Base-by-base conservation (phyloP, 2,329 filamentous ascomycete genomes). In the Trichoderma sp. region DNA sequence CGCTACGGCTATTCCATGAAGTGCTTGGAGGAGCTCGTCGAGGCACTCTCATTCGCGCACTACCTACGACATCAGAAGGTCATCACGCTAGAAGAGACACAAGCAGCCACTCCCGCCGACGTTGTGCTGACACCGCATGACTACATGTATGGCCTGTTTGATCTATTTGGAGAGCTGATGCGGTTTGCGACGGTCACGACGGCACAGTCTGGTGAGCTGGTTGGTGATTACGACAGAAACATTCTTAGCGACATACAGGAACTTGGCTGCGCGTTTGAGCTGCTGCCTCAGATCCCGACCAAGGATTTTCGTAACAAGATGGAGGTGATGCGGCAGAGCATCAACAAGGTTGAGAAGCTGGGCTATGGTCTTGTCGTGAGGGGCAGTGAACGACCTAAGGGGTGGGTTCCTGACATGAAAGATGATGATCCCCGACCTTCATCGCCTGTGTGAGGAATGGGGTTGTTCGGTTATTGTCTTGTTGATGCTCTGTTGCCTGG, bases 121-220 rank as follows among this genome's bases (percentile, higher is more conserved):
- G 86, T 98, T 3, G 77, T 85, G 0, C 84, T 98, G 23, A 93
- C 92, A 1, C 86, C 90, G 30, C 90, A 95, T 70, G 96, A 99
- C 81, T 98, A 97, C 79, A 83, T 97, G 71, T 91, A 96, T 74
- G 96, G 95, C 9, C 83, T 99, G 3, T 98, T 97, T 78, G 96
- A 99, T 80, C 88, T 98, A 76, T 95, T 95, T 1, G 96, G 96
- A 50, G 96, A 99, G 84, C 86, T 98, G 85, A 99, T 99, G 96
- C 89, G 95, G 34, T 98, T 98, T 81, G 94, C 94, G 0, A 96
- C 97, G 65, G 95, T 95, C 6, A 90, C 91, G 30, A 92, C 97
- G 80, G 94, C 94, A 1, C 92, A 94, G 6, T 91, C 85, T 8
- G 92, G 92, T 15, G 83, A 80, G 75, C 80, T 85, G 73, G 85